Evolutionary conservation across 2,329 filamentous ascomycete genomes (phyloP).

Genomic region (Ascosphaera aggregata): DNA sequence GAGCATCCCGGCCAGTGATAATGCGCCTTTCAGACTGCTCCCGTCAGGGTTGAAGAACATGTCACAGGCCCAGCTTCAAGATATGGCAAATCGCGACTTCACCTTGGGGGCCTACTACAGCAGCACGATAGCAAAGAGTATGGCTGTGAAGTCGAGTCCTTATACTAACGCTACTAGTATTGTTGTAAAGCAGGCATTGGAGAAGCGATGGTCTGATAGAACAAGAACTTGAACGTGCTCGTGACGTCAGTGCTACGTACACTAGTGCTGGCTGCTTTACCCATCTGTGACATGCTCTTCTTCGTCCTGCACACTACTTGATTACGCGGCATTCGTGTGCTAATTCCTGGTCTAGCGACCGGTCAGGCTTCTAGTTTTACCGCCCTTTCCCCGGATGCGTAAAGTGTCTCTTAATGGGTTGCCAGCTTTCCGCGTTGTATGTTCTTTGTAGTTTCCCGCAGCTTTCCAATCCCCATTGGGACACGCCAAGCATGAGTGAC

Average conservation of each 20-base stretch:
- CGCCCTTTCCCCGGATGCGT: conserved; percentile 25
- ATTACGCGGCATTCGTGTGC: too few relatives aligned
- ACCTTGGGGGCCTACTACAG: conserved; percentile 30
- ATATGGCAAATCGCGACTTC: conserved; percentile 32
- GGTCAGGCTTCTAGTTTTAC: conserved; percentile 2
- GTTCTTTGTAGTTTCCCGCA: conserved; percentile 47
- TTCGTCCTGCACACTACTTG: too few relatives aligned
- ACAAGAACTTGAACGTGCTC: not conserved
- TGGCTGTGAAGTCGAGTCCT: conserved; percentile 37
- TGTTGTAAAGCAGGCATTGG: conserved; percentile 36
- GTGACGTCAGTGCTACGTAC: too few relatives aligned
- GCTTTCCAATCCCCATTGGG: conserved; percentile 46
- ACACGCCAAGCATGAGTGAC: conserved; percentile 45
- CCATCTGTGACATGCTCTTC: too few relatives aligned
- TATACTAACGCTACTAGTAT: conserved; percentile 39
- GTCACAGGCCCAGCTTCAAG: conserved; percentile 23
- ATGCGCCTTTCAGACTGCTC: too few relatives aligned
- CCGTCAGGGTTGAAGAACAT: conserved; percentile 14
- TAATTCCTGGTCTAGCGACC: too few relatives aligned
- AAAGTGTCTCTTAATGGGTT: conserved; percentile 39
- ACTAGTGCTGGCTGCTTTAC: too few relatives aligned
- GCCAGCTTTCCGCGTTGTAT: conserved; percentile 70
- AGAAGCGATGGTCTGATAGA: conserved; percentile 6
- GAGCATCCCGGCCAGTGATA: too few relatives aligned
- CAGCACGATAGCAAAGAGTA: conserved; percentile 30